A percentile compares a stretch with the other conserved stretches of the same genome.
phyloP scores from a whole-genome alignment of 805 yeast species.

The Lachancea meyersii region DNA sequence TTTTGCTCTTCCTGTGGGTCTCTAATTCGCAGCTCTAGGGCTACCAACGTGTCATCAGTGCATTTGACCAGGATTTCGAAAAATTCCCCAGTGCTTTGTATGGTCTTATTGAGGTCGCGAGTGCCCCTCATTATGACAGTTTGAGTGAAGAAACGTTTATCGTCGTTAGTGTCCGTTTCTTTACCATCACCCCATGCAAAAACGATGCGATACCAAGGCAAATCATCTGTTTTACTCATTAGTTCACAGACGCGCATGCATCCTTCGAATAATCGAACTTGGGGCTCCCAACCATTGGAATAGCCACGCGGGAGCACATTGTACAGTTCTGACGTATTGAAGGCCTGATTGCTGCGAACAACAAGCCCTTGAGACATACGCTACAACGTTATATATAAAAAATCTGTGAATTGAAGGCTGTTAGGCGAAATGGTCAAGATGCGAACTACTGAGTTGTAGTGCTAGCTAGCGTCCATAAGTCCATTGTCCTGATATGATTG shows the following conservation, averaged over 20 bases:
- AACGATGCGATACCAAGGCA: slow-evolving; percentile 17
- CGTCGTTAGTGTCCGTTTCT: slow-evolving; percentile 1
- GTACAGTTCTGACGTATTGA: slow-evolving; percentile 13
- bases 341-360: slow-evolving; percentile 11
- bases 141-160: slow-evolving; percentile 15
- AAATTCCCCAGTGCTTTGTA: slow-evolving; percentile 14
- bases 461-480: too few relatives aligned
- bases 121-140: slow-evolving; percentile 19
- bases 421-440: not conserved
- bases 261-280: slow-evolving; percentile 18
- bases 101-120: slow-evolving; percentile 14
- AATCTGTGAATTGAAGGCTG: not conserved
- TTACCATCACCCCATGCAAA: slow-evolving; percentile 13
- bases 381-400: not conserved
- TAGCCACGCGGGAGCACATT: slow-evolving; percentile 20
- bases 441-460: too few relatives aligned
- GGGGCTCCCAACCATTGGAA: slow-evolving; percentile 13
- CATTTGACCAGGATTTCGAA: slow-evolving; percentile 19
- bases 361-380: slow-evolving; percentile 1
- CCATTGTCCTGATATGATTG: too few relatives aligned
- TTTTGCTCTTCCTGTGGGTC: slow-evolving; percentile 15
- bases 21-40: slow-evolving; percentile 19
- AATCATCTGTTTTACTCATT: slow-evolving; percentile 8
- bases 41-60: slow-evolving; percentile 13
- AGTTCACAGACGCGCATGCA: slow-evolving; percentile 17